Evolutionary conservation across 768 basidiomycete genomes (phyloP).

Genomic region (Jaapia argillacea): DNA sequence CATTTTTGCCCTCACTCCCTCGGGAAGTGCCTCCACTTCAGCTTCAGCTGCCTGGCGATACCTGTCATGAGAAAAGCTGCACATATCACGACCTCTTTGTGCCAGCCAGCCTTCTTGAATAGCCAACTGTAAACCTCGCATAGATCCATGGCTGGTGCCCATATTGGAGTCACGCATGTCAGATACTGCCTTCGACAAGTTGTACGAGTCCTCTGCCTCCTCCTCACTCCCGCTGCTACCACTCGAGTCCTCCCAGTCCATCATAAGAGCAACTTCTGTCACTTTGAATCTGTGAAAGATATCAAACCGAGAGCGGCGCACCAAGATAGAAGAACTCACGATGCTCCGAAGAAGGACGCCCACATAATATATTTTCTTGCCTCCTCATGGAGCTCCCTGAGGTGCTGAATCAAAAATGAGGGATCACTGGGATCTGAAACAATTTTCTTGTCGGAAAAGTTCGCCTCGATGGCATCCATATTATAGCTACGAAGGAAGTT

Average conservation of each 20-base stretch:
- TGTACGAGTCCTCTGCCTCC: constrained; percentile 34
- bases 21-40: constrained; percentile 41
- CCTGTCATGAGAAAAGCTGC: constrained; percentile 64
- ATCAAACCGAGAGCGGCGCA: too few relatives aligned
- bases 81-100: constrained; percentile 66
- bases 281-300: constrained; percentile 47
- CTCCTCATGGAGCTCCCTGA: constrained; percentile 52
- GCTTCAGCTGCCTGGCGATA: constrained; percentile 65
- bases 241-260: constrained; percentile 62
- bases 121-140: constrained; percentile 58
- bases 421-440: constrained; percentile 51
- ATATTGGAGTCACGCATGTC: too few relatives aligned
- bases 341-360: constrained; percentile 67
- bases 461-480: constrained; percentile 44
- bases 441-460: constrained; percentile 37
- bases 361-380: constrained; percentile 58
- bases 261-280: constrained; percentile 61
- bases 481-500: constrained; percentile 32
- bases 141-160: constrained; percentile 46
- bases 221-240: constrained; percentile 40
- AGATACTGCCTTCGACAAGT: constrained; percentile 39
- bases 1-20: constrained; percentile 50
- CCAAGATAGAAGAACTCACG: constrained; percentile 40
- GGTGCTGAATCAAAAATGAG: constrained; percentile 46
- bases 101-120: constrained; percentile 68